Evolutionary conservation across 768 basidiomycete species (phyloP), one percentile per base, ranked within the genome.

Genomic region (Lenzites betulinus): DNA sequence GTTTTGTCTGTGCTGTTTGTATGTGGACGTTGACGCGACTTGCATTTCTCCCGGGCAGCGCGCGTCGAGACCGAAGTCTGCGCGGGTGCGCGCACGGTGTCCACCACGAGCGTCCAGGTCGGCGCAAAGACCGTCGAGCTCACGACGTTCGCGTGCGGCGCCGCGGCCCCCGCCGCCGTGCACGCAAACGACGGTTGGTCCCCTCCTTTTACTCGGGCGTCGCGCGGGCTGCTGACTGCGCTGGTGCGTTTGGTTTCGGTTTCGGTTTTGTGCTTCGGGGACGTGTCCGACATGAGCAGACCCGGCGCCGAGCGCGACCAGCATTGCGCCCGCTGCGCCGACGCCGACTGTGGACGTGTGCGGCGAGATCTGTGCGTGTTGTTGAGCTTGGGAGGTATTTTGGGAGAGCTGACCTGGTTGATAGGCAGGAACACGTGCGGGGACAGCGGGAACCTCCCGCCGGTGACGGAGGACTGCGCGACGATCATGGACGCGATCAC

Each of bases 401-500:
- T 35, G 38, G 51, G 39, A 7, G 23, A 15, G 16, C 23, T 15
- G 22, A 25, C 3, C 5, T 13, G 12, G 15, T 7, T 22, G 36
- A 12, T 53, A 65, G 60, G 68, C 60, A 47, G 35, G 15, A 46
- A 65, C 33, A 51, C 56, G 22, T 65, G 65, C 54, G 58, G 57
- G 4, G 39, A 50, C 30, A 39, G 52, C 44, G 65, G 66, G 16
- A 18, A 33, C 46, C 63, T 66, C 16, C 66, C 64, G 28, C 67
- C 62, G 11, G 54, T 33, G 16, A 48, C 38, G 30, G 59, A 60
- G 7, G 69, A 67, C 60, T 63, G 61, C 54, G 55, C 20, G 18
- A 52, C 51, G 35, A 59, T 66, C 54, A 15, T 62, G 36, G 56
- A 63, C 56, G 51, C 64, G 23, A 58, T 68, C 59, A 50, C 63